Evolutionary conservation across 148 eudicot genomes (phyloP), one percentile per base, ranked within the genome.

Genomic region (Linanthus parryae): DNA sequence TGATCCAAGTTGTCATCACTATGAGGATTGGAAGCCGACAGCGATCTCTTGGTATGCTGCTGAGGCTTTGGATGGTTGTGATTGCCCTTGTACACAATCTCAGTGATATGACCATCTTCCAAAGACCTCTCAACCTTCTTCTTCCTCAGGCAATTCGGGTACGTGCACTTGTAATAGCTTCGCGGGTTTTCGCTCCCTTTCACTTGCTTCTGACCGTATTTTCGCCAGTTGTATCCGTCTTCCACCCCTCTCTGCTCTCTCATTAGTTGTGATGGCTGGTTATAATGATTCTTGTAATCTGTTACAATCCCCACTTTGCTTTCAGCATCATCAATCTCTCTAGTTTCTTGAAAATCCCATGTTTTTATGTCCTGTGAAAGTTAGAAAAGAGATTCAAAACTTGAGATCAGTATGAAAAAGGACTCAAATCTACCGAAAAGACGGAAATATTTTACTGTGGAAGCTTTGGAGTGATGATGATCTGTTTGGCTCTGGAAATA

Each of bases 171-270:
- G 52, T 71, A 87, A 20, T 87, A 88, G 61, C 96, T 83, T 20
- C 96, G 64, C 13, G 96, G 96, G 52, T 59, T 78, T 58, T 84
- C 88, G 57, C 92, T 88, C 10, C 85, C 92, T 73, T 84, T 88
- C 4, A 88, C 92, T 30, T 78, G 92, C 48, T 84, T 88, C 51
- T 88, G 96, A 17, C 96, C 96, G 57, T 88, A 88, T 57, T 88
- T 88, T 68, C 92, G 76, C 96, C 96, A 84, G 41, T 72, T 75
- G 69, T 73, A 88, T 59, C 88, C 88, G 58, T 84, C 96, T 57
- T 81, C 92, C 1, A 83, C 68, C 22, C 39, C 69, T 11, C 22
- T 75, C 7, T 73, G 75, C 37, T 61, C 71, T 49, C 60, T 66
- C 26, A 48, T 27, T 9, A 54, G 58, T 49, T 76, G 73, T 14